Base-by-base conservation (phyloP, 169 alveolate species). In the Toxoplasma gondii region DNA sequence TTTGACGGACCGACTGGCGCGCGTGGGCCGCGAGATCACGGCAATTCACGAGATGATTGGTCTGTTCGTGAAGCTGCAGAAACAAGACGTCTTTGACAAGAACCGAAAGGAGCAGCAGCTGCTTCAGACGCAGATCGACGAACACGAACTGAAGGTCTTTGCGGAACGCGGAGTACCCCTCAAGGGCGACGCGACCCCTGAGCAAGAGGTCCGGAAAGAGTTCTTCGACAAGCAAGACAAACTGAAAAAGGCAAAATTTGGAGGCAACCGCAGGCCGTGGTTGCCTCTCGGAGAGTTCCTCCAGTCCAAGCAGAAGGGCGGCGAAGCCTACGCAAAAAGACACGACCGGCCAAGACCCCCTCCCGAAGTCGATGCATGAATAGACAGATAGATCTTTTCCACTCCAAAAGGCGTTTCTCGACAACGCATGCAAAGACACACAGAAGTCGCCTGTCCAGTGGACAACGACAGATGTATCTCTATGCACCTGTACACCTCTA, bases 11-110 rank as follows among this genome's bases (percentile, higher is more conserved):
- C 96, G 93, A 83, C 94, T 98, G 90, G 97, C 96, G 36, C 94
- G 91, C 43, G 97, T 95, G 29, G 99, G 97, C n/a, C 96, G 97
- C 80, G 96, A 96, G 84, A 96, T 97, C 80, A 91, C 96, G 10
- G 97, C 97, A 16, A 96, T 98, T 24, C 98, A 98, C 95, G 41
- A 88, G 69, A 90, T 95, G 74, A 96, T 97, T 58, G 93, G 93
- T 44, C 95, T 94, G 82, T 80, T 96, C 91, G 91, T 96, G 39
- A 4, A 67, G 92, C 96, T 95, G 91, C 97, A 97, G 88, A 97
- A 96, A 96, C 92, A 95, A 70, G 95, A 95, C 1, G 92, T 94
- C 38, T 97, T 92, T 92, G 96, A 95, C 27, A 96, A 67, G 86
- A 93, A 88, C 74, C 38, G 88, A 19, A 95, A 94, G 64, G 97